phyloP scores from a whole-genome alignment of 139 green algal genomes.

The Pycnococcus provasolii region DNA sequence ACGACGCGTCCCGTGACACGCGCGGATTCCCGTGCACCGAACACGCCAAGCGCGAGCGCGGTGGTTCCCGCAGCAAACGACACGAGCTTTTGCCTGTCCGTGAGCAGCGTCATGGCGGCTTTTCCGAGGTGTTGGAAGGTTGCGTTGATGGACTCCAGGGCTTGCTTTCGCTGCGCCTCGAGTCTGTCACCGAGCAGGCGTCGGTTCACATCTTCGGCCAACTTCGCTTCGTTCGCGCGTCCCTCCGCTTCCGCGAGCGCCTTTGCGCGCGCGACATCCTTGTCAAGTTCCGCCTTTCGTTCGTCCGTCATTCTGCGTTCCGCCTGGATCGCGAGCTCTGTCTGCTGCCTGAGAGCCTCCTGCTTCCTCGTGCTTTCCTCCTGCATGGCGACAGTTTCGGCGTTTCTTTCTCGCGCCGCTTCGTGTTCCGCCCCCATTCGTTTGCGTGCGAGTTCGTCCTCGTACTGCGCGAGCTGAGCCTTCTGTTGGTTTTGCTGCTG shows the following conservation, averaged over 20 bases:
- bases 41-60: constrained; percentile 74
- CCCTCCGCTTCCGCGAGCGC: constrained; percentile 89
- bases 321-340: constrained; percentile 46
- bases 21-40: constrained; percentile 61
- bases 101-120: constrained; percentile 57
- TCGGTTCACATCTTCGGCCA: constrained; percentile 93
- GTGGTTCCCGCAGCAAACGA: constrained; percentile 54
- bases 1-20: constrained; percentile 51
- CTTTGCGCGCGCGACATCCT: constrained; percentile 46
- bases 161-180: constrained; percentile 56
- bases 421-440: constrained; percentile 59
- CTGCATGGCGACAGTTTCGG: constrained; percentile 79
- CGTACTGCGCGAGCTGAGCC: constrained; percentile 61
- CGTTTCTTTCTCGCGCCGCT: constrained; percentile 63
- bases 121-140: constrained; percentile 48
- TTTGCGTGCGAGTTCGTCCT: constrained; percentile 45
- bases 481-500: constrained; percentile 79
- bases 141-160: constrained; percentile 76
- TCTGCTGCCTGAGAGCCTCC: constrained; percentile 48
- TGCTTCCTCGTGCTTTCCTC: constrained; percentile 58
- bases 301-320: constrained; percentile 69
- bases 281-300: constrained; percentile 58
- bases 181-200: not conserved
- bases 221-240: constrained; percentile 56
- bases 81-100: constrained; percentile 64